These are phyloP conservation scores for Ogataea haglerorum DNA, from an alignment of 805 yeast genomes.

Conservation along the genomic window DNA sequence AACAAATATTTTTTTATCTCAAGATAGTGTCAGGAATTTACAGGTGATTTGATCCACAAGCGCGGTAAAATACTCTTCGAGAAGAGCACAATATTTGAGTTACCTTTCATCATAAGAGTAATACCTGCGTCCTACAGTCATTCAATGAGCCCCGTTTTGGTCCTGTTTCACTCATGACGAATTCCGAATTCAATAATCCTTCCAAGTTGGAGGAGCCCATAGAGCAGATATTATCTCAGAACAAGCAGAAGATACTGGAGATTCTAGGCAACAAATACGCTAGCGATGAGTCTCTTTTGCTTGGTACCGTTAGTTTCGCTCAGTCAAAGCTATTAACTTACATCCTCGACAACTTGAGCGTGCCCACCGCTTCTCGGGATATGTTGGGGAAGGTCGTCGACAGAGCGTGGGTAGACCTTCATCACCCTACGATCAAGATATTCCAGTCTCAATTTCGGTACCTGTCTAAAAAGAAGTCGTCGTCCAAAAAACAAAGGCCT, in stretches of 20 bases:
- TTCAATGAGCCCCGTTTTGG: not conserved
- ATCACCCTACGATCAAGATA: slow-evolving; percentile 60
- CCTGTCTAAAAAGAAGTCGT: slow-evolving; percentile 20
- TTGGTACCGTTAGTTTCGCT: slow-evolving; percentile 47
- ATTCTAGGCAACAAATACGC: slow-evolving; percentile 26
- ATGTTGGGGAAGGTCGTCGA: slow-evolving; percentile 40
- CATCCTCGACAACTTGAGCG: slow-evolving; percentile 37
- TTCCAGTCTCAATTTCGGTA: slow-evolving; percentile 40
- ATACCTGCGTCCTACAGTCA: not conserved
- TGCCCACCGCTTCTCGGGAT: not conserved
- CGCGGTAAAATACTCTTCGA: not conserved
- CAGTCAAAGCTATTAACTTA: slow-evolving; percentile 45
- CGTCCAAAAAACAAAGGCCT: slow-evolving; percentile 12
- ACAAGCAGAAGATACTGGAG: slow-evolving; percentile 32
- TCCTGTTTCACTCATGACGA: slow-evolving; percentile 4
- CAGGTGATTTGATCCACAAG: not conserved
- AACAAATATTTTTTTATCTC: slow-evolving; percentile 3
- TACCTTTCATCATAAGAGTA: not conserved
- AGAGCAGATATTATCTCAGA: slow-evolving; percentile 18
- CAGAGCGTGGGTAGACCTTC: slow-evolving; percentile 56
- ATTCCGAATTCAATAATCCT: slow-evolving; percentile 3
- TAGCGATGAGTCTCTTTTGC: slow-evolving; percentile 41
- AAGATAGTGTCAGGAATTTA: slow-evolving; percentile 1
- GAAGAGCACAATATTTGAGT: not conserved
- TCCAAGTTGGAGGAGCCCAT: slow-evolving; percentile 12